Base-by-base conservation (phyloP, 352 stramenopile species). In the Nothophytophthora sp. region DNA sequence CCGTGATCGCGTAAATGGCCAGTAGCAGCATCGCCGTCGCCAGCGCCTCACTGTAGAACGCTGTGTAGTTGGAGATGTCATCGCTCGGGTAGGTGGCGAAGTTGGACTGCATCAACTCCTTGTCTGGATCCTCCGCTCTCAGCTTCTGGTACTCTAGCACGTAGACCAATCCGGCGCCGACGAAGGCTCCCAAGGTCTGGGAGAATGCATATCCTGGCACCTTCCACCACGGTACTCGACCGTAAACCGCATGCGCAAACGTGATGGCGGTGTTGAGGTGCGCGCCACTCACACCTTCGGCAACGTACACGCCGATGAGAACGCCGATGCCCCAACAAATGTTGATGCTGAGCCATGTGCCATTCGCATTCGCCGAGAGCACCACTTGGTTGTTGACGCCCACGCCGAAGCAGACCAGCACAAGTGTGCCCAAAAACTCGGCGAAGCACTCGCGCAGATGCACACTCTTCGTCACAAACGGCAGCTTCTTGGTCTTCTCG, bases 271-370 rank as follows among this genome's bases (percentile, higher is more conserved):
- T 73, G 51, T 85, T 87, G 33, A 87, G 40, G 51, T 87, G 76
- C 4, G 70, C 73, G 25, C 73, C 68, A 36, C 70, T 83, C 13
- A 81, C 56, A 36, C 65, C 63, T 33, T 72, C 71, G 0, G 63
- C 59, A 24, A 52, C 45, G 56, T 83, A 74, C 16, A 88, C 66
- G 19, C 65, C 73, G 19, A 88, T 67, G 22, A 67, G 73, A n/a
- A 90, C 45, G 8, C 51, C 79, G 27, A 90, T 63, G 13, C 79
- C 78, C 75, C 78, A 89, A 54, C 60, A 81, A 20, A 88, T 65
- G 36, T 73, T 85, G 56, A 86, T 81, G 54, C 75, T 85, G 13
- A 81, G 60, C 62, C 73, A 86, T 38, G 70, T 77, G 32, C 77
- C 77, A 37, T 77, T 77, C 19, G 42, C 49, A 23, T 61, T 63